Base-by-base conservation (phyloP, 176 grass and related monocot species). In the Avena atlantica region DNA sequence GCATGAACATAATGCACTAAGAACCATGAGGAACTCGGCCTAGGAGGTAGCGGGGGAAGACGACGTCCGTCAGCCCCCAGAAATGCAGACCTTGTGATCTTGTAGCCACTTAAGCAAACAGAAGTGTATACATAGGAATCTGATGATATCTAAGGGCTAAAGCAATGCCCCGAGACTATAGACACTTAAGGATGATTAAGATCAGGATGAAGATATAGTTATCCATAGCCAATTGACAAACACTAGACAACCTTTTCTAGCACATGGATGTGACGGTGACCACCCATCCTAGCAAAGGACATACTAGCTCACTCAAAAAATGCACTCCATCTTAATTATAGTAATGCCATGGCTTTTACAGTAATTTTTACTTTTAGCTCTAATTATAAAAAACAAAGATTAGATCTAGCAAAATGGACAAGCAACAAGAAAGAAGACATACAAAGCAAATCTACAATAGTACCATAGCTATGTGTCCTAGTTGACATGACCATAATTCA, bases 191-290 rank as follows among this genome's bases (percentile, higher is more conserved):
- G 72, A 90, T 90, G 88, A 83, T 83, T 44, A 62, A 42, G 42
- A 86, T 90, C 62, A 78, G 27, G 63, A 83, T 44, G 29, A 71
- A 69, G 84, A 72, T 84, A 82, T 79, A 78, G 42, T 83, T 78
- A 86, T 77, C 83, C 78, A 76, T 67, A 70, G 27, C n/a, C 79
- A 86, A 63, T 86, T 62, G 83, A 82, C 52, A 77, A 76, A 76
- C 49, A 77, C 70, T 82, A 77, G 59, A 86, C 62, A 60, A 86
- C 20, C 53, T 83, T 90, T 89, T 83, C 1, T 37, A 78, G 72
- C 63, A 90, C 88, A 83, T 90, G 84, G 84, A 52, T 83, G 60
- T 82, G 88, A 90, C 61, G 72, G 63, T 78, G 79, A 78, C 79
- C 78, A 78, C 83, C 42, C 37, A 76, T 58, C 40, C 20, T 14